Conservation (phyloP, 768 basidiomycete species). For the Boletus subparvulus region DNA sequence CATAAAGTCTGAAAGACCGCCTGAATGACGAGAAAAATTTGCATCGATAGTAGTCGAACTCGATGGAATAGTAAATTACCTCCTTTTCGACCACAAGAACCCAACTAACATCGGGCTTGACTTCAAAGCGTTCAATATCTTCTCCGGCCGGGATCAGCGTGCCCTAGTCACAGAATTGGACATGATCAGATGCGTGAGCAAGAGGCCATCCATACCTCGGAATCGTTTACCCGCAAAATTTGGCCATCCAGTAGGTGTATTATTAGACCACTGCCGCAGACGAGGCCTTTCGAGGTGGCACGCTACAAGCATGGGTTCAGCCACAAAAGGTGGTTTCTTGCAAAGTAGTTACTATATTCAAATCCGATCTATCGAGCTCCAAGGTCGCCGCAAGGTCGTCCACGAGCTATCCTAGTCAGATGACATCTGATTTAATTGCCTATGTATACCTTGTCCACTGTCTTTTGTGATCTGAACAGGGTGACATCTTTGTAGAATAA, state of each 20-base stretch:
- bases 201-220: conserved; percentile 46
- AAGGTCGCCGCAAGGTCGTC: conserved; percentile 90
- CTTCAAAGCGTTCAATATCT: conserved; percentile 61
- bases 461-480: conserved; percentile 74
- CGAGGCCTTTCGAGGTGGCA: conserved; percentile 85
- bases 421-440: background rate
- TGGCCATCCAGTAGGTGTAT: conserved; percentile 62
- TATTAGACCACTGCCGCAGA: conserved; percentile 64
- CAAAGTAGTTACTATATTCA: conserved; percentile 62
- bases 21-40: conserved; percentile 40
- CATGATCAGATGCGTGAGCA: background rate
- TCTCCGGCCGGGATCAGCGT: conserved; percentile 76
- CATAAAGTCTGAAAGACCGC: conserved; percentile 93
- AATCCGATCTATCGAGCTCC: conserved; percentile 64
- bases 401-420: conserved; percentile 57
- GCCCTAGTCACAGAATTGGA: conserved; percentile 45
- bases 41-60: background rate
- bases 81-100: conserved; percentile 94
- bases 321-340: background rate
- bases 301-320: conserved; percentile 47
- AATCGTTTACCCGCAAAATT: conserved; percentile 47
- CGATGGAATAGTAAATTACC: conserved; percentile 38
- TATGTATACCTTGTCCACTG: conserved; percentile 67
- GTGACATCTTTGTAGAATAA: conserved; percentile 84
- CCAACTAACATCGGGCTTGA: conserved; percentile 62